Evolutionary conservation across 2,329 filamentous ascomycete species (phyloP), one percentile per base, ranked within the genome.

Genomic region (Aspergillus alliaceus): DNA sequence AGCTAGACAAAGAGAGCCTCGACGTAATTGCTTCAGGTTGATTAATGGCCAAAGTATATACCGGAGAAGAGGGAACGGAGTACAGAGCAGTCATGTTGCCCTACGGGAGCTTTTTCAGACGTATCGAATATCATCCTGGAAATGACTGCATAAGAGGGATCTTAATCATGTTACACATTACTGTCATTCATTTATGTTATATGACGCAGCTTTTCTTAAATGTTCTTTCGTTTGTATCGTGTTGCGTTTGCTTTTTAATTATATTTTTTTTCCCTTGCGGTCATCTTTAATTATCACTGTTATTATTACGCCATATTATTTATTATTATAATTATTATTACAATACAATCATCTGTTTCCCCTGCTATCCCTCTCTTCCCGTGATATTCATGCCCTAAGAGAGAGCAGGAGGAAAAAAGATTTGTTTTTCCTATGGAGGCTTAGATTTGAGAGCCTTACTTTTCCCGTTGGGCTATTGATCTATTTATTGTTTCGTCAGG

Each of bases 381-480:
- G 40, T 44, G 44, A 48, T 48, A 20, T n/a, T 22, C 7, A 24
- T 31, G 29, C 44, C 44, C 44, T 52, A 42, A 29, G 39, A 35
- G 24, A 40, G 24, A 52, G 37, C 14, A 32, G 20, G 18, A 34
- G 14, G n/a, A 50, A 20, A 24, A 22, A 32, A 8, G 4, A 37
- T n/a, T n/a, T n/a, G n/a, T n/a, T n/a, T n/a, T n/a, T n/a, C n/a
- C 32, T 5, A 35, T 35, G 14, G 22, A 40, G 37, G 37, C 37
- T 40, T 40, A 40, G 37, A 40, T 37, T 44, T 51, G 52, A 46
- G 51, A 53, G 53, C 58, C 60, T 62, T 63, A 54, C 58, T 59
- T 48, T 44, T 31, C 18, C n/a, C 27, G 29, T 48, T 63, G 58
- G 53, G 60, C 56, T 59, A 63, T 63, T 61, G 54, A 57, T 52